These are phyloP conservation scores for Colletotrichum musicola DNA, from an alignment of 2,329 filamentous ascomycete genomes.

Conservation along the genomic window DNA sequence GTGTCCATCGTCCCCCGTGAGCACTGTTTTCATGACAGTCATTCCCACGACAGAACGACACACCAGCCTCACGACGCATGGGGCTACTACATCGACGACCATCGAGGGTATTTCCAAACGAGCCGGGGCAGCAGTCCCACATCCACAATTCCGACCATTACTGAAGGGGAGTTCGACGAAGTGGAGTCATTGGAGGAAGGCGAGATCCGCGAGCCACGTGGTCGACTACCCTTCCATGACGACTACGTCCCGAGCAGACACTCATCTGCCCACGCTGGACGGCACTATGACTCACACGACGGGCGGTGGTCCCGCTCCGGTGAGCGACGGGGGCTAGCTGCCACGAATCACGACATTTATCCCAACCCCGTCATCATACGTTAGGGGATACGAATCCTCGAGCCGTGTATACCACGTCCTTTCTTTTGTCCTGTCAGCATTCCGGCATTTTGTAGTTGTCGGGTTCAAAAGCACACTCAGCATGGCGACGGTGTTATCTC, in stretches of 20 bases:
- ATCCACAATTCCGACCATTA: conserved; percentile 21
- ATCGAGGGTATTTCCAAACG: conserved; percentile 26
- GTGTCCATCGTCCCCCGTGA: conserved; percentile 31
- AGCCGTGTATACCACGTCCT: conserved; percentile 21
- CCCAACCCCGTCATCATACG: conserved; percentile 47
- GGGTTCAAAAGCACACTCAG: conserved; percentile 18
- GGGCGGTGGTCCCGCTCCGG: conserved; percentile 24
- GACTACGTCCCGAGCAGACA: conserved; percentile 20
- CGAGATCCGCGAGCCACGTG: conserved; percentile 35
- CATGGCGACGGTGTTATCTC: conserved; percentile 37
- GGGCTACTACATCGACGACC: conserved; percentile 38
- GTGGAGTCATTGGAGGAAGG: conserved; percentile 31
- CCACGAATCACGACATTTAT: conserved; percentile 20
- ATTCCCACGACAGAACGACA: conserved; percentile 9
- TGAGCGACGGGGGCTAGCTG: conserved; percentile 8
- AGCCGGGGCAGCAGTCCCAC: conserved; percentile 32
- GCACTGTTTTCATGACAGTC: conserved; percentile 13
- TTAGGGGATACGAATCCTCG: conserved; percentile 41
- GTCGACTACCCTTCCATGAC: conserved; percentile 18
- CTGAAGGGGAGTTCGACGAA: conserved; percentile 24
- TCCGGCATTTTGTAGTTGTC: not conserved
- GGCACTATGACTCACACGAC: conserved; percentile 36
- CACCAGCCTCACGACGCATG: conserved; percentile 30
- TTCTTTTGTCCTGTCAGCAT: conserved; percentile 12
- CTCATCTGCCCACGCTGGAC: conserved; percentile 27